Evolutionary conservation across 495 filamentous ascomycete genomes (phyloP), one percentile per base, ranked within the genome.

Genomic region (Aspergillus mulundensis): DNA sequence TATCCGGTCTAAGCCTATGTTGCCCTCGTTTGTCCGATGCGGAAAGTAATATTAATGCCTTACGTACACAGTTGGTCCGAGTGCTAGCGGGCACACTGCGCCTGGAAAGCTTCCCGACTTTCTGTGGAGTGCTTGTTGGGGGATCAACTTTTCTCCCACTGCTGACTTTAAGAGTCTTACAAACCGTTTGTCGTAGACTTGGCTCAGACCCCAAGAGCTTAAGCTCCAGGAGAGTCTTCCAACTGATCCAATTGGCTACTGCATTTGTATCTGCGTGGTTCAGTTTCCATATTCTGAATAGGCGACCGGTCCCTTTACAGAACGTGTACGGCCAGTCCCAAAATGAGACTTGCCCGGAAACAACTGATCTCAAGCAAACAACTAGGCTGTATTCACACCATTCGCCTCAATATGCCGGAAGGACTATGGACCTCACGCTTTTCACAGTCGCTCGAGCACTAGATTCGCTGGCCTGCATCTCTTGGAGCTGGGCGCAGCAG

Each of bases 351-450:
- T 30, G 25, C 18, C 42, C 55, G 23, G 54, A 52, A 43, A 49
- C 51, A 80, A 6, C 66, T 78, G 23, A 74, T 78, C 57, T 73
- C 72, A 50, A 79, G 73, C 56, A 63, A 70, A 56, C 76, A 40
- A 38, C 32, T 58, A 54, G 57, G 61, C 1, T 56, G 40, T 49
- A 46, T 30, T 53, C 54, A 51, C 55, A 63, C 54, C 38, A 53
- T 50, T 55, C 46, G 24, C 60, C 57, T 44, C 66, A 70, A 8
- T 72, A 84, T 53, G 88, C 84, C 4, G 92, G 92, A 50, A 84
- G 84, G 53, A 95, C 91, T 11, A 78, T 97, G 63, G 91, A 96
- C 69, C 79, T 96, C 25, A 94, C 92, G 1, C 74, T 96, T 32
- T 93, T 94, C 65, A 82, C 87, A n/a, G 70, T 82, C 41, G 83